Evolutionary conservation across 169 alveolate species (phyloP).

Genomic region (Plasmodium vinckei): DNA sequence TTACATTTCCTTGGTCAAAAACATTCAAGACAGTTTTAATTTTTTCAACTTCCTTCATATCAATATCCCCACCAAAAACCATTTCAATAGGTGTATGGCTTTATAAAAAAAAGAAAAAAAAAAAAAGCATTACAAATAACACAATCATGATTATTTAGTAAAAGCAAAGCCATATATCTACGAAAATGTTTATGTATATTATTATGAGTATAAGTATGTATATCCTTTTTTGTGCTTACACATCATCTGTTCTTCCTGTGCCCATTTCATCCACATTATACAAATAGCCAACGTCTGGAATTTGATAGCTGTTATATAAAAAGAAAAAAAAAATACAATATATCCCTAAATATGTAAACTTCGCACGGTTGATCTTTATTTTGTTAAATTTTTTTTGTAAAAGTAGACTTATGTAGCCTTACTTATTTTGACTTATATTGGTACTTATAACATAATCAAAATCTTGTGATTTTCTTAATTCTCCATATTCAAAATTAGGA

Average conservation of each 20-base stretch:
- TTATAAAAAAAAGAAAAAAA: neutral
- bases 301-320: conserved; percentile 34
- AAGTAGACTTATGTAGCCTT: neutral
- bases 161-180: neutral
- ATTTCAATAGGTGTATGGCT: conserved; percentile 77
- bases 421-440: conserved; percentile 72
- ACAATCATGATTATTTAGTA: neutral
- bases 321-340: conserved; percentile 16
- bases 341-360: neutral
- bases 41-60: conserved; percentile 76
- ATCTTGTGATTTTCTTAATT: conserved; percentile 67
- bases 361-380: neutral
- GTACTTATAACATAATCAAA: conserved; percentile 78
- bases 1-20: conserved; percentile 79
- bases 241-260: conserved; percentile 72
- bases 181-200: neutral
- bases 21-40: conserved; percentile 62
- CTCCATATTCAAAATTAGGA: conserved; percentile 79
- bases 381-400: neutral
- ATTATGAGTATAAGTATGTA: neutral
- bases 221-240: conserved; percentile 42
- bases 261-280: conserved; percentile 77
- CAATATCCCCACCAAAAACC: conserved; percentile 80
- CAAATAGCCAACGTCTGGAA: conserved; percentile 45
- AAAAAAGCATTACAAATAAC: neutral